Percentiles rank a stretch among this genome's conserved stretches.
phyloP scores from a whole-genome alignment of 768 basidiomycete species.

The Trametes elegans region DNA sequence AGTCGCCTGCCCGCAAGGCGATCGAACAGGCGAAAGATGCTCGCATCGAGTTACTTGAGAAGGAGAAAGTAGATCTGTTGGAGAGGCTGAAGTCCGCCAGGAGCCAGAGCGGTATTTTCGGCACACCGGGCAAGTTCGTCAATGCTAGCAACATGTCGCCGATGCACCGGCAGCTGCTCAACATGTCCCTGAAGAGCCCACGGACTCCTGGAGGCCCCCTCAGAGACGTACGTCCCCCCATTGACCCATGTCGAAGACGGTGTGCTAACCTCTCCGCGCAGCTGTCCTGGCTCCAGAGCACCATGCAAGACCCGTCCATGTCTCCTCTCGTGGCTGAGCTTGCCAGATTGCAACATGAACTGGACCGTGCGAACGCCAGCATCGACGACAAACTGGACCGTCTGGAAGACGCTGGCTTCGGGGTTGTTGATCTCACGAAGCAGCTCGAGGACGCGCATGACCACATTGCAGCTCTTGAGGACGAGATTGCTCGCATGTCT shows the following conservation, averaged over 20 bases:
- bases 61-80: constrained; percentile 71
- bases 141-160: constrained; percentile 70
- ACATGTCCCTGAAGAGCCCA: constrained; percentile 66
- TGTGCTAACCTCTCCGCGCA: constrained; percentile 29
- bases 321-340: constrained; percentile 73
- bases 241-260: neutral
- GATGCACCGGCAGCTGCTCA: constrained; percentile 68
- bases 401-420: constrained; percentile 77
- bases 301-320: constrained; percentile 51
- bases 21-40: constrained; percentile 75
- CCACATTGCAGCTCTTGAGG: constrained; percentile 56
- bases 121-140: constrained; percentile 53
- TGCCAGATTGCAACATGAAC: constrained; percentile 66
- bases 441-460: constrained; percentile 70
- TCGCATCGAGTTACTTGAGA: constrained; percentile 73
- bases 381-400: constrained; percentile 89
- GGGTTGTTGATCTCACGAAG: constrained; percentile 66
- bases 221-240: constrained; percentile 63
- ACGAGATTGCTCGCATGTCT: constrained; percentile 62
- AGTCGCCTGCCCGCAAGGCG: constrained; percentile 74
- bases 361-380: constrained; percentile 76
- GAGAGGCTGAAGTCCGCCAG: constrained; percentile 65
- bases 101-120: constrained; percentile 48
- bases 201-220: constrained; percentile 79
- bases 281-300: constrained; percentile 74